Evolutionary conservation across 2,329 filamentous ascomycete species (phyloP), one percentile per base, ranked within the genome.

Genomic region (Ceratocystis diversiconidia): DNA sequence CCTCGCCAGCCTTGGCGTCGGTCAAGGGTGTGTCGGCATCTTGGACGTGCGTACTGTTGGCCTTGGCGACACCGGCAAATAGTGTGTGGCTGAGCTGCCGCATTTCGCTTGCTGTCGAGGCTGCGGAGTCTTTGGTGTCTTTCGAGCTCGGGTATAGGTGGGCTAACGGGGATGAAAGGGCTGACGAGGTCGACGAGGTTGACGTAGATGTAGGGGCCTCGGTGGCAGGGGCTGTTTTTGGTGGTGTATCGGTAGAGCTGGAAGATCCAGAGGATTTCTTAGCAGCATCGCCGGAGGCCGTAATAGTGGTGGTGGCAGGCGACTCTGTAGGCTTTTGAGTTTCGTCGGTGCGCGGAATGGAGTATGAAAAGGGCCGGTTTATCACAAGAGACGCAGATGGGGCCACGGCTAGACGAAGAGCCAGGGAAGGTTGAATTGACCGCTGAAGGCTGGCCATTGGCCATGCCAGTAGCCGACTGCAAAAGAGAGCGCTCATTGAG

Each of bases 361-460:
- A 66, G 66, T 67, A 62, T 28, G 57, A 68, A 67, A 71, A 66
- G 70, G 68, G 67, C 69, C 68, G 46, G 68, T 61, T 10, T 41
- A 15, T 41, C 64, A 67, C 32, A 65, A 46, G 43, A 62, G 67
- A 36, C 65, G 55, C 25, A 64, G 66, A 62, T 22, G 43, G 22
- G 12, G 41, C 41, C 41, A 62, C 30, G 55, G 65, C 30, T 8
- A 28, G 36, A 19, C 57, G 5, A 41, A 64, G 55, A 44, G 52
- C 52, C 62, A 41, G 43, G n/a, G 64, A 62, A 43, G 55, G 7
- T 3, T 25, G 15, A 19, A n/a, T 30, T n/a, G n/a, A n/a, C 32
- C 60, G 36, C 19, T 63, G 63, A 12, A 68, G 60, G 64, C 36
- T 41, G 3, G 50, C 22, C 55, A 19, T 19, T 17, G 67, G 65